Conservation (phyloP, 805 yeast species). For the Kuraishia piskuri region DNA sequence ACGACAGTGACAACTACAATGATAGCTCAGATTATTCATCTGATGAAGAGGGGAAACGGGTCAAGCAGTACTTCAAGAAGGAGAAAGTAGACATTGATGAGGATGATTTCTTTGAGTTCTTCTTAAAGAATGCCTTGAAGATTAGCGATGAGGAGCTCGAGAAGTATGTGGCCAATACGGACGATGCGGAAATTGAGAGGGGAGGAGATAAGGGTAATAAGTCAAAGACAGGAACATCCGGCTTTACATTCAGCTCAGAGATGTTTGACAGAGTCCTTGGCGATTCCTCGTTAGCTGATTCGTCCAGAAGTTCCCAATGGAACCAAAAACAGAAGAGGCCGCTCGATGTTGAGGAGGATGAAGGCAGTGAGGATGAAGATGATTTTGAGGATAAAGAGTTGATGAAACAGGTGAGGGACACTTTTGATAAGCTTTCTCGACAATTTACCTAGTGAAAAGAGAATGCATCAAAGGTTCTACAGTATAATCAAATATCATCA, state of each 20-base stretch:
- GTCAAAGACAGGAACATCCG: neutral
- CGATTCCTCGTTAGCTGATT: neutral
- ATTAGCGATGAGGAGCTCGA: constrained; percentile 37
- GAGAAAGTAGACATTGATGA: constrained; percentile 43
- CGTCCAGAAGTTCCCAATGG: neutral
- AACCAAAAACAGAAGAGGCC: neutral
- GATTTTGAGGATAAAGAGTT: neutral
- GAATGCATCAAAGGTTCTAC: too few species aligned
- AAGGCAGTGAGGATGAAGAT: neutral
- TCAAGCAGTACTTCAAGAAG: constrained; percentile 16
- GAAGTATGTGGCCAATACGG: constrained; percentile 16
- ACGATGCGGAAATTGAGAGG: too few species aligned
- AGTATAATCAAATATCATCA: too few species aligned
- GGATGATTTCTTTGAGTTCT: constrained; percentile 64
- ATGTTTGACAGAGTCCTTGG: neutral
- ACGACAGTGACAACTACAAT: constrained; percentile 10
- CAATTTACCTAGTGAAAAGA: neutral
- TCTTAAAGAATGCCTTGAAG: constrained; percentile 45
- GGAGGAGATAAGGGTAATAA: too few species aligned
- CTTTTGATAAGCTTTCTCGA: neutral
- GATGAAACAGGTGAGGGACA: neutral
- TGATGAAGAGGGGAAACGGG: constrained; percentile 12
- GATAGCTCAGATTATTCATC: constrained; percentile 15
- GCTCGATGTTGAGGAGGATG: neutral
- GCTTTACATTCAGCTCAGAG: neutral